Evolutionary conservation across 805 yeast genomes (phyloP).

Genomic region (Metschnikowia cerradonensis): DNA sequence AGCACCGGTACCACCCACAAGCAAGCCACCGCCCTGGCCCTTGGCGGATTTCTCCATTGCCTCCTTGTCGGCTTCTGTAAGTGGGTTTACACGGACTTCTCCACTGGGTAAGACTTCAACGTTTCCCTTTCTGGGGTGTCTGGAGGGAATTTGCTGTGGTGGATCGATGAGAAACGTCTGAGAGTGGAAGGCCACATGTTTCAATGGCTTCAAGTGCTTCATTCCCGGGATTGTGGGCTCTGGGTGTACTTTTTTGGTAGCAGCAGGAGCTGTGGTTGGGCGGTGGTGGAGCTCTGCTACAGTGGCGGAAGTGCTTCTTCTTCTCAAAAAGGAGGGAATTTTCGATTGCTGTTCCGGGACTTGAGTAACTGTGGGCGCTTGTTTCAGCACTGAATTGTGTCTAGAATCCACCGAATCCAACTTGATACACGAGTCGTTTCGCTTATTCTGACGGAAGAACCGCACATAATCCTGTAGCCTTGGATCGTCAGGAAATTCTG

Average conservation of each 20-base stretch:
- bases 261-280: not conserved
- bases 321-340: conserved; percentile 28
- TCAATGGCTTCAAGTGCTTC: conserved; percentile 32
- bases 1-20: conserved; percentile 76
- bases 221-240: conserved; percentile 1
- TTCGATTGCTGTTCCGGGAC: conserved; percentile 12
- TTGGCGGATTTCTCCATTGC: conserved; percentile 38
- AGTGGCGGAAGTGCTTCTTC: conserved; percentile 18
- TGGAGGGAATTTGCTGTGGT: conserved; percentile 82
- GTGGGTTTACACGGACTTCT: conserved; percentile 47
- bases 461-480: conserved; percentile 34
- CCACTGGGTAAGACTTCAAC: conserved; percentile 57
- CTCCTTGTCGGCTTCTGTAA: conserved; percentile 49
- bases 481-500: conserved; percentile 23
- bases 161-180: conserved; percentile 52
- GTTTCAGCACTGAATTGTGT: not conserved
- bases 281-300: conserved; percentile 2
- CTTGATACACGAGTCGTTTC: conserved; percentile 6
- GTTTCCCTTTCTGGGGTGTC: conserved; percentile 77
- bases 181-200: conserved; percentile 41
- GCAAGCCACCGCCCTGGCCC: conserved; percentile 59
- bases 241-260: not conserved
- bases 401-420: not conserved
- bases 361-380: not conserved
- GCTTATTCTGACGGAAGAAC: conserved; percentile 27